Base-by-base conservation (phyloP, 2,329 filamentous ascomycete genomes). In the Apiospora saccharicola region DNA sequence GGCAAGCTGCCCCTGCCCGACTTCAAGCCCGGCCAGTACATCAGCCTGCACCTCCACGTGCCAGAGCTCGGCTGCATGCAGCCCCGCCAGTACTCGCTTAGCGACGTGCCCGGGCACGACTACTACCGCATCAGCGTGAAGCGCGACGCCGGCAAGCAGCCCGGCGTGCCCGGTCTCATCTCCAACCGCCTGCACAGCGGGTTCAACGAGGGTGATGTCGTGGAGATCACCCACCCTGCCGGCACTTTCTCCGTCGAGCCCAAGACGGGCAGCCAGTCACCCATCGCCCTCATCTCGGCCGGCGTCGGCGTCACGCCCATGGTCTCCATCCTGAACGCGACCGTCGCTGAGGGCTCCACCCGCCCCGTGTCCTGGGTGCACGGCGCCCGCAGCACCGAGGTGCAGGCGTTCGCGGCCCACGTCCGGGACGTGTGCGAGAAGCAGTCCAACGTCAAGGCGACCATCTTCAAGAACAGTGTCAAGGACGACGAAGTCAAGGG, bases 41-140 rank as follows among this genome's bases (percentile, higher is more conserved):
- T 94, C 78, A 92, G 90, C 57, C 81, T 95, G 70, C 89, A 89
- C 75, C 80, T 92, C 1, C 84, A 87, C 67, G 86, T 94, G 0
- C 89, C 91, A 0, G 84, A 86, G 68, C 85, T 92, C 30, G 88
- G 88, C n/a, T 86, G 91, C 75, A 82, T 86, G 72, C 94, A 96
- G 81, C 90, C 90, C 72, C 85, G 93, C 71, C 93, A 96, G 84
- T 96, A 94, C 84, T 93, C 90, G 67, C 85, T 96, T 71, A 92
- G 90, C 77, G 90, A 93, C 76, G 85, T 83, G 2, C 85, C 86
- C 4, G 75, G 75, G 34, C 76, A 86, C 10, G 83, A 84, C 22
- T 88, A 90, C 81, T 94, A 94, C 82, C 89, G 93, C 71, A 90
- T 96, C 82, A 93, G 89, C 75, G 90, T 96, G 74, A 95, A 95